A percentile compares a stretch with the other conserved stretches of the same genome.
Conservation (phyloP, 345 rosid species). For the Brassica incana region DNA sequence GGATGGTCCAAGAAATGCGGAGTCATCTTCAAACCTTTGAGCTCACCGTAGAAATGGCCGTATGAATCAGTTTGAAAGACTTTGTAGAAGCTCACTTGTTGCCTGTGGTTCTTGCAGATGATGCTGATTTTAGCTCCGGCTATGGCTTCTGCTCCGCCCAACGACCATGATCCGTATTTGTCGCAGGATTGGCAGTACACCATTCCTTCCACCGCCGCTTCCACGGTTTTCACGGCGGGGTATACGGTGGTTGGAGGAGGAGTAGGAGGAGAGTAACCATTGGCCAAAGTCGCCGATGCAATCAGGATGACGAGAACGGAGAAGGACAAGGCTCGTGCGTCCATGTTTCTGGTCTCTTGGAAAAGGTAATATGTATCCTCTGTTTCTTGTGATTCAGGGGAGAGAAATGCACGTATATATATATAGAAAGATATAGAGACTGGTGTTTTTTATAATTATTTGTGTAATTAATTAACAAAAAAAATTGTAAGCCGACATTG, state of each 20-base stretch:
- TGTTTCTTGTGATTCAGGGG: conserved; percentile 37
- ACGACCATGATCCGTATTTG: conserved; percentile 66
- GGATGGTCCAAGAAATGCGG: conserved; percentile 68
- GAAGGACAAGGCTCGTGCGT: conserved; percentile 18
- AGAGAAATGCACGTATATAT: not conserved
- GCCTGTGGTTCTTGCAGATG: conserved; percentile 60
- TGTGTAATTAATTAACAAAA: not conserved
- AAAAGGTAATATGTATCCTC: conserved; percentile 28
- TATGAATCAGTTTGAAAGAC: conserved; percentile 53
- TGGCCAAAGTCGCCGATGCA: conserved; percentile 26
- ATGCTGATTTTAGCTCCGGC: conserved; percentile 71
- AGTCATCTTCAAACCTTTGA: conserved; percentile 54
- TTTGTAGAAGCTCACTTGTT: conserved; percentile 65
- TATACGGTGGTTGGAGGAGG: conserved; percentile 32
- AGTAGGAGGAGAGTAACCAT: conserved; percentile 34
- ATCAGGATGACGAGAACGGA: conserved; percentile 39
- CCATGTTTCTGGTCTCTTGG: conserved; percentile 16
- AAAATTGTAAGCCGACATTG: not conserved
- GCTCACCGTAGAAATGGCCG: conserved; percentile 77
- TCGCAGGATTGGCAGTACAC: conserved; percentile 85
- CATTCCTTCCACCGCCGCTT: conserved; percentile 73
- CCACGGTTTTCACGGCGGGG: conserved; percentile 42
- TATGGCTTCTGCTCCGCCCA: conserved; percentile 62
- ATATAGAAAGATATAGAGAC: not conserved
- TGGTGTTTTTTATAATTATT: not conserved